These are phyloP conservation scores for Cytospora chrysosperma DNA, from an alignment of 2,329 filamentous ascomycete species.

Conservation along the genomic window DNA sequence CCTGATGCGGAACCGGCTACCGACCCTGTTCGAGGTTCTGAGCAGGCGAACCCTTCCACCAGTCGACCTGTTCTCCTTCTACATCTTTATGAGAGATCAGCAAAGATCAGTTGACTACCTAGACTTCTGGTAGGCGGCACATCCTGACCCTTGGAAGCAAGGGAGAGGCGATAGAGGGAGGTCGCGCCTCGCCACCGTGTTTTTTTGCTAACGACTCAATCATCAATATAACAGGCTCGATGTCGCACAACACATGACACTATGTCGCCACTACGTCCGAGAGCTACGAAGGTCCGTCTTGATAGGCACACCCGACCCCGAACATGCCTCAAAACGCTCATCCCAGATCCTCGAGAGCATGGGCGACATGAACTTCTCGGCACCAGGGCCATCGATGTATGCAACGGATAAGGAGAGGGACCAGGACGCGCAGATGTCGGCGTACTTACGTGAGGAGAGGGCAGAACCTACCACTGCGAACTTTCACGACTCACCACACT, in stretches of 20 bases:
- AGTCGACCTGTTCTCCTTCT: slow-evolving; percentile 97
- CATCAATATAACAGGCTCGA: slow-evolving; percentile 75
- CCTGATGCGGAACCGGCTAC: slow-evolving; percentile 75
- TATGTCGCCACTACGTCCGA: slow-evolving; percentile 95
- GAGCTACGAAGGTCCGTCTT: slow-evolving; percentile 91
- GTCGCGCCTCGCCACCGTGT: slow-evolving; percentile 19
- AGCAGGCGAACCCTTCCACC: slow-evolving; percentile 92
- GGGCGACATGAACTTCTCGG: slow-evolving; percentile 62
- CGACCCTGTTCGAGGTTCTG: slow-evolving; percentile 92
- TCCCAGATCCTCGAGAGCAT: slow-evolving; percentile 74
- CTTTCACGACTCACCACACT: slow-evolving; percentile 55
- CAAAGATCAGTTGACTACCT: slow-evolving; percentile 97
- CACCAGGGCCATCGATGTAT: slow-evolving; percentile 61
- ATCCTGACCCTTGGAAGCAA: slow-evolving; percentile 6
- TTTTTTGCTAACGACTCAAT: slow-evolving; percentile 26
- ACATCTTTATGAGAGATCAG: slow-evolving; percentile 99
- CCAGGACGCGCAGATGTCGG: slow-evolving; percentile 86
- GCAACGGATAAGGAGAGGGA: slow-evolving; percentile 70
- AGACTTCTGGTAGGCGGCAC: slow-evolving; percentile 80
- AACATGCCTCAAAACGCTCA: slow-evolving; percentile 78
- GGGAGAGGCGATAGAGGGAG: neutral
- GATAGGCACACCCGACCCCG: slow-evolving; percentile 86
- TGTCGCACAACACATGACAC: slow-evolving; percentile 97
- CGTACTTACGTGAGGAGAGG: slow-evolving; percentile 71
- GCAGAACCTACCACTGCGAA: slow-evolving; percentile 32